These are phyloP conservation scores for Boletus subcaerulescens DNA, from an alignment of 768 basidiomycete genomes.

Conservation along the genomic window DNA sequence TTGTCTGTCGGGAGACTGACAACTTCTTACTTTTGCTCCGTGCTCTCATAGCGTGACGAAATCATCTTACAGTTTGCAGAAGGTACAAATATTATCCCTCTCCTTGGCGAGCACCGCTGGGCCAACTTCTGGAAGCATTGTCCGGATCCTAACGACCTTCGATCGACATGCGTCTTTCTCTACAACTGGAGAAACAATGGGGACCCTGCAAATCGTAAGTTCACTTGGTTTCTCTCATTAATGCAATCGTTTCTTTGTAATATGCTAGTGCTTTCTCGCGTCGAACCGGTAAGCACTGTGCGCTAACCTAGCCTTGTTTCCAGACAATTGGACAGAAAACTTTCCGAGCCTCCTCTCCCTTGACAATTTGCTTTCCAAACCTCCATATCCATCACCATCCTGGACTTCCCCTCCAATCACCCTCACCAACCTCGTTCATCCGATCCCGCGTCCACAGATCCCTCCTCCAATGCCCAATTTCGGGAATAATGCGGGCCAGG, in stretches of 20 bases:
- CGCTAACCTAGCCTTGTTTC: not conserved
- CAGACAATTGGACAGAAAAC: conserved; percentile 29
- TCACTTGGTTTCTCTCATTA: not conserved
- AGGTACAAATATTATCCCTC: conserved; percentile 8
- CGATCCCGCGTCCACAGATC: conserved; percentile 20
- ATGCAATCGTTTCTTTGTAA: not conserved
- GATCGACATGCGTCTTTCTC: conserved; percentile 23
- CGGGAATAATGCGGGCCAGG: not conserved
- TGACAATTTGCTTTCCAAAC: conserved; percentile 14
- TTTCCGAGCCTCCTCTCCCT: conserved; percentile 13
- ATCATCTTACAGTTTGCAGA: conserved; percentile 27
- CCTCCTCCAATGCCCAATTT: not conserved
- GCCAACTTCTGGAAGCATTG: conserved; percentile 4
- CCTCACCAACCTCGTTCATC: conserved; percentile 20
- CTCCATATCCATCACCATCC: conserved; percentile 26
- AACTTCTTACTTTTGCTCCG: not conserved
- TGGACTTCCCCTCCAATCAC: conserved; percentile 21
- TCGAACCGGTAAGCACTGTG: not conserved
- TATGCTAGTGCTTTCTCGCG: not conserved
- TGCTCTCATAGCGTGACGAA: conserved; percentile 23
- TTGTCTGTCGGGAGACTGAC: not conserved
- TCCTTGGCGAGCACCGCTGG: conserved; percentile 29
- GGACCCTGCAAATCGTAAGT: conserved; percentile 31
- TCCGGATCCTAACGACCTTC: conserved; percentile 5
- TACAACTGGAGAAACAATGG: conserved; percentile 33